Conservation (phyloP, 805 yeast species). For the Starmera dryadoides region DNA sequence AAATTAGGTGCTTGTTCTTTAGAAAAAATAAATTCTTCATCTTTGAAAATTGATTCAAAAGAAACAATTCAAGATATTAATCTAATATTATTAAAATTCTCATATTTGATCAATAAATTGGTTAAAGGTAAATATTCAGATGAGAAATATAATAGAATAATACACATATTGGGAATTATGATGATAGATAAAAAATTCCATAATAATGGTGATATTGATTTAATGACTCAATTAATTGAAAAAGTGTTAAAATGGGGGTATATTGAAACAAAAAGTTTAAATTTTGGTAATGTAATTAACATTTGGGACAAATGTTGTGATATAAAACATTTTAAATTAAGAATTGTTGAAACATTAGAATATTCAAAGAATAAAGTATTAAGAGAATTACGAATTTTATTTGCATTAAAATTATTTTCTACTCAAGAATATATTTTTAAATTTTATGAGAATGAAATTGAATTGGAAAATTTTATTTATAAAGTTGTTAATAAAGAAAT, state of each 20-base stretch:
- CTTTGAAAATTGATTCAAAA: constrained; percentile 3
- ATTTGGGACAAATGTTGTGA: constrained; percentile 3
- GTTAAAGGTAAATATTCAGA: background rate
- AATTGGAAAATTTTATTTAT: too few species aligned
- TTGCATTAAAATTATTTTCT: background rate
- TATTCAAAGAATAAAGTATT: background rate
- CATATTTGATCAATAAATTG: constrained; percentile 1
- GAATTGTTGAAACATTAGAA: constrained; percentile 7
- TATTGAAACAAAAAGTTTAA: background rate
- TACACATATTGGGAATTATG: constrained; percentile 3
- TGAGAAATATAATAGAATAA: background rate
- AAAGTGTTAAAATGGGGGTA: constrained; percentile 5
- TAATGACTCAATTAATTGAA: background rate
- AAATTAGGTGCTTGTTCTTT: constrained; percentile 4
- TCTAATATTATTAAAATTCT: constrained; percentile 2
- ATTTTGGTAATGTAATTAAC: background rate
- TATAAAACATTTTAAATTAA: background rate
- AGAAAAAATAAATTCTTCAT: background rate
- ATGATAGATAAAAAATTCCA: constrained; percentile 8
- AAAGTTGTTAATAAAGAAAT: too few species aligned
- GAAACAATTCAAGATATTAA: constrained; percentile 2
- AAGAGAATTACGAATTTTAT: background rate
- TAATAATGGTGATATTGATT: background rate
- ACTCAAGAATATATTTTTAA: too few species aligned
- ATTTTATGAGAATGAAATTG: too few species aligned